Evolutionary conservation across 2,329 filamentous ascomycete species (phyloP), one percentile per base, ranked within the genome.

Genomic region (Claviceps humidiphila): DNA sequence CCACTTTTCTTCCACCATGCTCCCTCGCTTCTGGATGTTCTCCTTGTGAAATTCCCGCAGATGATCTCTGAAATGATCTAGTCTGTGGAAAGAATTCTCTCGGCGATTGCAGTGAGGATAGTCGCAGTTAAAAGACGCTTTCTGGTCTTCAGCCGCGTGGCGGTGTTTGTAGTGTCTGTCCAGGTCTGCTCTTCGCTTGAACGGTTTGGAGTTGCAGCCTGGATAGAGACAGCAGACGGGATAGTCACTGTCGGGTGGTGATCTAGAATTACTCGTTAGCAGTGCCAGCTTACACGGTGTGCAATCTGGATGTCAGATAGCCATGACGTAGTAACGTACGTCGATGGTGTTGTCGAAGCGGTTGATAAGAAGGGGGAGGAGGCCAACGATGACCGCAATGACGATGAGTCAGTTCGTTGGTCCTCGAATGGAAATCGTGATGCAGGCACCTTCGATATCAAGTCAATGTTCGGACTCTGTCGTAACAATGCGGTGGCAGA

Each of bases 61-160:
- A 60, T 81, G 78, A 53, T 79, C 76, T 40, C 77, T 70, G 60
- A 72, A 78, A 63, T 81, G 78, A 56, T 81, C 78, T 37, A 73
- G 71, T 38, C 78, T 71, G 57, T 69, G 68, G 58, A 81, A 80
- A 2, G 76, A 72, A 2, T 70, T 64, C 5, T 61, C 60, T 30
- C 63, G 64, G 7, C 78, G 72, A 24, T 61, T 54, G 60, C 78
- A 80, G 50, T 62, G 67, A 17, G 65, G 61, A 58, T 78, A 79
- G 67, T 80, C 77, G 63, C 78, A 81, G 20, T 60, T 63, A 58
- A 68, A 76, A 17, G 66, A 62, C 13, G 69, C 65, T 56, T 74
- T 75, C 47, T 69, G 59, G 17, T 64, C 63, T 2, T 67, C 65
- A 0, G 67, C 64, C 13, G 64, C 62, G 60, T 81, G 78, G 16